These are phyloP conservation scores for Nicotiana noctiflora DNA, from an alignment of 257 asterid genomes.

Conservation along the genomic window DNA sequence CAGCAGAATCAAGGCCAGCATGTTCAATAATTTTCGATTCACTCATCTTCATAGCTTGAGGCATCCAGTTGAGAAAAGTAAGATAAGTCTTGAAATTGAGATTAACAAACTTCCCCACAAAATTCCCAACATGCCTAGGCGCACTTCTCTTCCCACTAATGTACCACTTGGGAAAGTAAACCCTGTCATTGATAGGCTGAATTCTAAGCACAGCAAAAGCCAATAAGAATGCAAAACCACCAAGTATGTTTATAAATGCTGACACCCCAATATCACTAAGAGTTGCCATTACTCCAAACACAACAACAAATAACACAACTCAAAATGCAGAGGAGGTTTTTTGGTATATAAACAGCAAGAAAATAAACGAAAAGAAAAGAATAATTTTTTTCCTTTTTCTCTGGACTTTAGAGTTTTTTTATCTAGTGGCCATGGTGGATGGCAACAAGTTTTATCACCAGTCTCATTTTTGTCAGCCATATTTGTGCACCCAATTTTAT, in stretches of 20 bases:
- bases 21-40: slow-evolving; percentile 72
- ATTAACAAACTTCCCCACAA: slow-evolving; percentile 72
- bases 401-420: slow-evolving; percentile 8
- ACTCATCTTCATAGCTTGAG: slow-evolving; percentile 88
- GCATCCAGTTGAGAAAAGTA: slow-evolving; percentile 97
- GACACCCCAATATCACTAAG: slow-evolving; percentile 89
- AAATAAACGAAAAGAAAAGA: slow-evolving; percentile 20
- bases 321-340: slow-evolving; percentile 9
- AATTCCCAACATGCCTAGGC: slow-evolving; percentile 59
- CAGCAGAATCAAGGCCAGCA: slow-evolving; percentile 98
- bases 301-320: slow-evolving; percentile 7
- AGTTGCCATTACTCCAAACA: slow-evolving; percentile 40
- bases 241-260: slow-evolving; percentile 63
- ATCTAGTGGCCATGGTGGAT: slow-evolving; percentile 11
- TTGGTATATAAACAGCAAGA: neutral
- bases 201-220: slow-evolving; percentile 89
- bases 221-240: slow-evolving; percentile 70
- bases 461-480: no score
- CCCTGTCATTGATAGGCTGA: slow-evolving; percentile 93
- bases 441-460: neutral
- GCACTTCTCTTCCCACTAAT: slow-evolving; percentile 64
- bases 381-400: neutral
- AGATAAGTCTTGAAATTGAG: slow-evolving; percentile 69
- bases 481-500: no score
- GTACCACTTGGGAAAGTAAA: slow-evolving; percentile 97